Conservation (phyloP, 768 basidiomycete genomes). For the Suillus clintonianus region DNA sequence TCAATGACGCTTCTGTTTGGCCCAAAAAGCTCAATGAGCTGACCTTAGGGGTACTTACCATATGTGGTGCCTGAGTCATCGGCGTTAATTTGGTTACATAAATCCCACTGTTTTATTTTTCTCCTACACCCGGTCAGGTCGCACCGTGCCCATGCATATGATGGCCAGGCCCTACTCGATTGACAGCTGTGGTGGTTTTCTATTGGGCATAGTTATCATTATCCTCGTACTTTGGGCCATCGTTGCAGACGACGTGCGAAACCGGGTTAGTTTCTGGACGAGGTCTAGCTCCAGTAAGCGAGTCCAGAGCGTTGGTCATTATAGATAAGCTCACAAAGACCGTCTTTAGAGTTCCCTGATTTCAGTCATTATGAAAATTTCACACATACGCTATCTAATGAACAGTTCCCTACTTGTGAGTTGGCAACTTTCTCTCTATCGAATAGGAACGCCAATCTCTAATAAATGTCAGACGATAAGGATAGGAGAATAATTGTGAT, state of each 20-base stretch:
- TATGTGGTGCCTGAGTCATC: no score
- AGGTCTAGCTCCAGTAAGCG: conserved; percentile 14
- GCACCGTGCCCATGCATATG: no score
- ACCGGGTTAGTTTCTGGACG: conserved; percentile 5
- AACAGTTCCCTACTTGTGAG: conserved; percentile 59
- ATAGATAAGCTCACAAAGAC: conserved; percentile 3
- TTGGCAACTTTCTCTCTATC: neutral
- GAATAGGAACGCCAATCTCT: neutral
- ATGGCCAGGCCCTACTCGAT: neutral
- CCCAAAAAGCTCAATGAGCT: no score
- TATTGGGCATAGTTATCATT: conserved; percentile 38
- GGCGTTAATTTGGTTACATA: no score
- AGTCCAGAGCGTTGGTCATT: neutral
- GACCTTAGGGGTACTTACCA: no score
- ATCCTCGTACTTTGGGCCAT: conserved; percentile 45
- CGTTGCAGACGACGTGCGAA: conserved; percentile 17
- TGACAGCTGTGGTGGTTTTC: neutral
- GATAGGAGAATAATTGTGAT: conserved; percentile 67
- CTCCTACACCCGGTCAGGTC: no score
- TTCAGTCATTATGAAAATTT: conserved; percentile 52
- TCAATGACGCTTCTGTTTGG: no score
- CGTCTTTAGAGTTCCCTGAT: conserved; percentile 49
- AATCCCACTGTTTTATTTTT: no score
- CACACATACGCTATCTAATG: conserved; percentile 39
- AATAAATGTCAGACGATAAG: conserved; percentile 44